Evolutionary conservation across 2,329 filamentous ascomycete species (phyloP).

Genomic region (Fusarium piperis): DNA sequence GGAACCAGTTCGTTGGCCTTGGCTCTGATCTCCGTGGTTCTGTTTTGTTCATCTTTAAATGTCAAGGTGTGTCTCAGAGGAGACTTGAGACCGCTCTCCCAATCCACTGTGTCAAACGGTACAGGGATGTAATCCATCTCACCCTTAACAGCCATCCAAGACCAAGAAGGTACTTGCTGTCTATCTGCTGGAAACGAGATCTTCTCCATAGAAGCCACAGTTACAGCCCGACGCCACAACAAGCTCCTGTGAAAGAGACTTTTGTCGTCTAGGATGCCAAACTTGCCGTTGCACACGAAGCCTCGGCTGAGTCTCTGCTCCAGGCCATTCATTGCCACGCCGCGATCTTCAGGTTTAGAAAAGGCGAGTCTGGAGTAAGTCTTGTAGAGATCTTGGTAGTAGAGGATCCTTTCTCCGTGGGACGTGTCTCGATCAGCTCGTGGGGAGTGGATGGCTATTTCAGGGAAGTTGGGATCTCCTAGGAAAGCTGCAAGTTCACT

Average conservation of each 20-base stretch:
- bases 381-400: slow-evolving; percentile 13
- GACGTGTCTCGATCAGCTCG: background rate
- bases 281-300: background rate
- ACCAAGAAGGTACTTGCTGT: slow-evolving; percentile 6
- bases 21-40: background rate
- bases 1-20: background rate
- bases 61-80: background rate
- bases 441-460: background rate
- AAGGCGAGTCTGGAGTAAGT: background rate
- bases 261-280: background rate
- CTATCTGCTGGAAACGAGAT: background rate
- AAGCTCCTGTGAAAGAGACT: background rate
- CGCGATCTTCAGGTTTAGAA: background rate
- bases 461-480: slow-evolving; percentile 11
- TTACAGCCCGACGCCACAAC: background rate
- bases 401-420: background rate
- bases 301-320: background rate
- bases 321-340: slow-evolving; percentile 5
- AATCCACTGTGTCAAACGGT: background rate
- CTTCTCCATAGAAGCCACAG: background rate
- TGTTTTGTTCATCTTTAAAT: background rate
- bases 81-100: background rate
- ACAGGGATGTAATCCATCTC: slow-evolving; percentile 1
- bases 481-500: slow-evolving; percentile 8
- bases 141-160: slow-evolving; percentile 14